phyloP scores from a whole-genome alignment of 2,329 filamentous ascomycete genomes.

The Epichloe coenophiala region DNA sequence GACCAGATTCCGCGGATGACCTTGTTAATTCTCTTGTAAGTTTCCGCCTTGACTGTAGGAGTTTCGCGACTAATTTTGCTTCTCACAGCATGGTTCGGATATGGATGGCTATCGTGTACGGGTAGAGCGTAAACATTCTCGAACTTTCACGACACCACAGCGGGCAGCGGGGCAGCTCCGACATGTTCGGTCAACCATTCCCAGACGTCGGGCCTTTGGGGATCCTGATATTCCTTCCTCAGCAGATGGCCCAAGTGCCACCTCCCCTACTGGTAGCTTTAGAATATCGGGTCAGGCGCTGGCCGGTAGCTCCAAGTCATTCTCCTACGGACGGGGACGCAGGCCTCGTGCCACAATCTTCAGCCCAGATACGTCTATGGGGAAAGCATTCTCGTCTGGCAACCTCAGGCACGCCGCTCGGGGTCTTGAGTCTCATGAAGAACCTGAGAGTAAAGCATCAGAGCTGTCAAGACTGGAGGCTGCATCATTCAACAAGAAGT shows the following conservation, averaged over 20 bases:
- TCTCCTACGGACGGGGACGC: slow-evolving; percentile 1
- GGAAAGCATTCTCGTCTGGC: not conserved
- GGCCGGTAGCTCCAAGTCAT: not conserved
- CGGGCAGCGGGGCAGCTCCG: slow-evolving; percentile 1
- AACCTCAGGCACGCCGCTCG: not conserved
- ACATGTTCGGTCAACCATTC: slow-evolving; percentile 5
- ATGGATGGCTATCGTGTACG: slow-evolving; percentile 21
- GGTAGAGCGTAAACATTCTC: slow-evolving; percentile 24
- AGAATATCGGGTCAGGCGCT: not conserved
- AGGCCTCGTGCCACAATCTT: slow-evolving; percentile 7
- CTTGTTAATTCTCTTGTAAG: slow-evolving; percentile 25
- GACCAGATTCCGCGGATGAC: slow-evolving; percentile 22
- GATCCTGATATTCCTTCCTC: not conserved
- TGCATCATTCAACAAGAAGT: slow-evolving; percentile 3
- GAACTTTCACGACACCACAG: slow-evolving; percentile 10
- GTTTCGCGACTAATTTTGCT: slow-evolving; percentile 4
- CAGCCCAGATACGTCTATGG: slow-evolving; percentile 1
- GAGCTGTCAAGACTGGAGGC: not conserved
- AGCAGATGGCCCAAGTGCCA: not conserved
- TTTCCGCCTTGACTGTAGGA: not conserved
- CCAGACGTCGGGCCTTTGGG: not conserved
- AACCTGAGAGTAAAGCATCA: not conserved
- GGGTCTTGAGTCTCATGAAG: not conserved
- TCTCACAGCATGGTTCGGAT: slow-evolving; percentile 17
- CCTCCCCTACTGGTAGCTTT: slow-evolving; percentile 1